Evolutionary conservation across 306 rosid species (phyloP).

Genomic region (Prunus fruticosa): DNA sequence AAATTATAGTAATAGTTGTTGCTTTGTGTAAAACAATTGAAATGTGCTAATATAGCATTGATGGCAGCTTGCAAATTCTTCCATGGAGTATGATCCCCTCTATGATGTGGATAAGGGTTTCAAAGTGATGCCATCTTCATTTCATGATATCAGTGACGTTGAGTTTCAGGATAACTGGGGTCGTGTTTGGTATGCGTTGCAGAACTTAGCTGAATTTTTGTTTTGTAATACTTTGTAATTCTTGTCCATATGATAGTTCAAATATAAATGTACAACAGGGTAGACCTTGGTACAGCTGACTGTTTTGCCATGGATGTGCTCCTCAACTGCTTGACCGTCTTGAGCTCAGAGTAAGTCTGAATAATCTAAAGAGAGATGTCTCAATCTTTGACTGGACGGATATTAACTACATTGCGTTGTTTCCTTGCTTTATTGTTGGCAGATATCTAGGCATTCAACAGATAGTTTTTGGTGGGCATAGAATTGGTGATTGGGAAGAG

Average conservation of each 20-base stretch:
- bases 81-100: conserved; percentile 68
- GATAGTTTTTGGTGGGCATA: conserved; percentile 77
- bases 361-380: neutral
- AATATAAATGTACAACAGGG: conserved; percentile 51
- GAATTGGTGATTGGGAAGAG: conserved; percentile 93
- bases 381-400: neutral
- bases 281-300: conserved; percentile 87
- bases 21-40: conserved; percentile 19
- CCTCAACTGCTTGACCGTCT: conserved; percentile 78
- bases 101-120: conserved; percentile 77
- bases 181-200: conserved; percentile 69
- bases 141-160: conserved; percentile 83
- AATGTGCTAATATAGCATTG: conserved; percentile 19
- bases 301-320: conserved; percentile 82
- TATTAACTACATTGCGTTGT: neutral
- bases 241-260: neutral
- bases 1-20: neutral
- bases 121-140: conserved; percentile 84
- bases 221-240: neutral
- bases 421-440: conserved; percentile 19
- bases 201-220: neutral
- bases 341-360: conserved; percentile 82
- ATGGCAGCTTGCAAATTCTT: conserved; percentile 65
- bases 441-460: conserved; percentile 91
- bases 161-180: conserved; percentile 97